Evolutionary conservation across 129 eudicot species (phyloP).

Genomic region (Centaurea solstitialis): DNA sequence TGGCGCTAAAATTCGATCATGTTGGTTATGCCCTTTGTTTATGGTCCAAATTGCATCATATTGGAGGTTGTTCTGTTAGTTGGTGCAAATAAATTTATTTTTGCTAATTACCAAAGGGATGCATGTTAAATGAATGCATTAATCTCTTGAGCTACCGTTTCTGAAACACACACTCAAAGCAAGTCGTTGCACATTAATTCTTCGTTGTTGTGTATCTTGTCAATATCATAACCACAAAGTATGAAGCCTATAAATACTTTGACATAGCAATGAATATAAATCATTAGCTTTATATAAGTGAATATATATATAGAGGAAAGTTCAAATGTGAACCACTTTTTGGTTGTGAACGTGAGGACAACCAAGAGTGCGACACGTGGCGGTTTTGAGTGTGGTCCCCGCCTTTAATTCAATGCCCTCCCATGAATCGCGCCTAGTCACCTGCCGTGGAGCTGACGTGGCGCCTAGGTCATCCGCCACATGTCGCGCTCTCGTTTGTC

Average conservation of each 20-base stretch:
- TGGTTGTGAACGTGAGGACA: too few species aligned
- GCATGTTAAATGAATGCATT: neutral
- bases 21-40: neutral
- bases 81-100: neutral
- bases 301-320: too few species aligned
- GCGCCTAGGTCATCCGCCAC: too few species aligned
- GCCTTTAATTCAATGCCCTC: too few species aligned
- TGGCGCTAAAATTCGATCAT: neutral
- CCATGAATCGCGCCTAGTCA: too few species aligned
- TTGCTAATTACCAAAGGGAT: neutral
- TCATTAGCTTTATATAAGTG: neutral
- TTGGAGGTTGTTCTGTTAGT: neutral
- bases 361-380: too few species aligned
- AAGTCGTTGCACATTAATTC: too few species aligned
- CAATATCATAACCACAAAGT: neutral
- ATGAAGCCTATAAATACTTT: neutral
- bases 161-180: neutral
- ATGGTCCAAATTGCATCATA: neutral
- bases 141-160: neutral
- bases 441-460: too few species aligned
- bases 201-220: neutral
- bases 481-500: too few species aligned
- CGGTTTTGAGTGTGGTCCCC: too few species aligned
- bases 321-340: too few species aligned
- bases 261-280: neutral